Evolutionary conservation across 768 basidiomycete species (phyloP).

Genomic region (Termitomyces titanicus): DNA sequence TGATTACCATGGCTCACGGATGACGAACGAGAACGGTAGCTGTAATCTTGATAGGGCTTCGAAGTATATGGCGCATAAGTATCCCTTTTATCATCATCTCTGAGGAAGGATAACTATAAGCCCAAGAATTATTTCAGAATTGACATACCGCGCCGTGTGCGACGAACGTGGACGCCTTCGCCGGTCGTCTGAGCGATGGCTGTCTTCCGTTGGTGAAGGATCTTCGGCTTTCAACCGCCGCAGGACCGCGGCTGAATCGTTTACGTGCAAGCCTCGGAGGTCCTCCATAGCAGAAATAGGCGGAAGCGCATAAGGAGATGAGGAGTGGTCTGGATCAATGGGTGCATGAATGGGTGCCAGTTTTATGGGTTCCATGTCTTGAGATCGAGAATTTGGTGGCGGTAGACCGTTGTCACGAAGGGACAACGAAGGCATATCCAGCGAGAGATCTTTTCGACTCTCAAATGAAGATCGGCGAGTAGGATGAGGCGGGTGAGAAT

Average conservation of each 20-base stretch:
- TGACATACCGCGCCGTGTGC: constrained; percentile 22
- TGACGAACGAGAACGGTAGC: constrained; percentile 14
- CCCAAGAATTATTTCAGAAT: neutral
- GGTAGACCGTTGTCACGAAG: constrained; percentile 14
- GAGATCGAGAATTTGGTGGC: neutral
- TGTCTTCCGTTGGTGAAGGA: constrained; percentile 24
- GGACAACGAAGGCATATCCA: constrained; percentile 30
- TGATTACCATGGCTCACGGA: constrained; percentile 11
- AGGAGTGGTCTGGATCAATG: constrained; percentile 21
- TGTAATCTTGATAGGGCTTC: constrained; percentile 10
- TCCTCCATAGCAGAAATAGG: constrained; percentile 71
- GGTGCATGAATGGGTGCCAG: constrained; percentile 39
- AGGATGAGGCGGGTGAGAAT: constrained; percentile 20
- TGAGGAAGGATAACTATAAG: neutral
- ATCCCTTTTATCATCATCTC: constrained; percentile 2
- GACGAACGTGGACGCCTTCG: constrained; percentile 43
- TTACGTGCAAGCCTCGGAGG: constrained; percentile 44
- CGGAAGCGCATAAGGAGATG: constrained; percentile 52
- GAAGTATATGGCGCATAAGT: constrained; percentile 5
- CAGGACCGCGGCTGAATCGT: constrained; percentile 65
- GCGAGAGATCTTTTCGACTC: constrained; percentile 21
- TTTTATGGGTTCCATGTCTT: constrained; percentile 28
- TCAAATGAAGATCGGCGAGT: constrained; percentile 20
- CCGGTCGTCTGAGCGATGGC: constrained; percentile 23
- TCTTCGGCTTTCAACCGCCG: constrained; percentile 60